A percentile compares a stretch with the other conserved stretches of the same genome.
Conservation (phyloP, 306 rosid genomes). For the Casuarina cunninghamiana region DNA sequence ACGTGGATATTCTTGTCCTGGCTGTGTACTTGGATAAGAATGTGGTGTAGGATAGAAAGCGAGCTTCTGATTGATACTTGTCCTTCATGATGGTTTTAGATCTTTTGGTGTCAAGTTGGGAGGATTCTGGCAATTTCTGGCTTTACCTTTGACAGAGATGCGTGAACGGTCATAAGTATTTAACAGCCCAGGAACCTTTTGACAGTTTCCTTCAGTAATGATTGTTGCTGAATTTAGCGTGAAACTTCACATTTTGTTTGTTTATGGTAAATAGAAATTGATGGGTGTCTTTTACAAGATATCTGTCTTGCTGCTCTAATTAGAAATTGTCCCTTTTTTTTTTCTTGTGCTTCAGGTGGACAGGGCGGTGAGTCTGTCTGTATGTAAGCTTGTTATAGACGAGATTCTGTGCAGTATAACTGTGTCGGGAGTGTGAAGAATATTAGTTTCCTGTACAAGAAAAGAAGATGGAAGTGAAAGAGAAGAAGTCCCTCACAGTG, state of each 20-base stretch:
- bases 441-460: slow-evolving; percentile 3
- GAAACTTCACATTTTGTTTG: neutral
- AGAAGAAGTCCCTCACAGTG: slow-evolving; percentile 61
- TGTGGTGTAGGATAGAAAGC: slow-evolving; percentile 36
- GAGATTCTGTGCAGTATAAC: neutral
- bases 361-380: slow-evolving; percentile 17
- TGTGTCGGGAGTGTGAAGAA: neutral
- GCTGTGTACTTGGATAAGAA: slow-evolving; percentile 30
- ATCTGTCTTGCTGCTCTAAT: slow-evolving; percentile 6
- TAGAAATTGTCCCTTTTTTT: neutral
- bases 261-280: neutral
- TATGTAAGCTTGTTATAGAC: slow-evolving; percentile 4
- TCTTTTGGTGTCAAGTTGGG: slow-evolving; percentile 23
- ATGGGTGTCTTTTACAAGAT: neutral
- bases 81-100: slow-evolving; percentile 16
- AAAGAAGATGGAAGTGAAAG: slow-evolving; percentile 58
- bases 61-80: slow-evolving; percentile 21
- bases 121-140: slow-evolving; percentile 33
- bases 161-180: slow-evolving; percentile 10
- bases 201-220: neutral
- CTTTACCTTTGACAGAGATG: slow-evolving; percentile 18
- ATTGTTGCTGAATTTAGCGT: neutral
- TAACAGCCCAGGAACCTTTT: neutral
- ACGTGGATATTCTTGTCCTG: slow-evolving; percentile 13
- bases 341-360: slow-evolving; percentile 12